These are phyloP conservation scores for Globisporangium radiosum DNA, from an alignment of 352 stramenopile species.

Conservation along the genomic window DNA sequence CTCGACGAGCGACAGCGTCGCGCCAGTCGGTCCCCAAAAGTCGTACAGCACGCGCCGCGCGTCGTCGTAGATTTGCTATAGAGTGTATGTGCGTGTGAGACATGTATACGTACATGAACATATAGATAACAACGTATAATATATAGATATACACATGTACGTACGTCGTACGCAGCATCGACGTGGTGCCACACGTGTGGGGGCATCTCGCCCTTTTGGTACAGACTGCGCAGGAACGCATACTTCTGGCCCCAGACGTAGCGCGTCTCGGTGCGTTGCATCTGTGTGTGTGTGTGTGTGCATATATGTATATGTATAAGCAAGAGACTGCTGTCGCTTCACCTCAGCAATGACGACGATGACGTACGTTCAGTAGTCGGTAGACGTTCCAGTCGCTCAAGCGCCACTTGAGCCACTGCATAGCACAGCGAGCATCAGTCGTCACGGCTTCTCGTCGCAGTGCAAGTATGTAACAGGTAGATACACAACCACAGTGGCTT, in stretches of 20 bases:
- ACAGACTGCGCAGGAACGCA: conserved; percentile 42
- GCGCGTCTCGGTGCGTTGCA: conserved; percentile 36
- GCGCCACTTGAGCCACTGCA: conserved; percentile 17
- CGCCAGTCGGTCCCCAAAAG: conserved; percentile 46
- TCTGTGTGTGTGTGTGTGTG: conserved; percentile 18
- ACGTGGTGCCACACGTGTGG: conserved; percentile 38
- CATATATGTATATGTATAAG: neutral
- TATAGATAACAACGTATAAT: neutral
- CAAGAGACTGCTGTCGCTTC: neutral
- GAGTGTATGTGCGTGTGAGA: neutral
- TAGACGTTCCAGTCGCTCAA: conserved; percentile 21
- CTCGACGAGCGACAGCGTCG: conserved; percentile 37
- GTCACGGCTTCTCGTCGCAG: too few species aligned
- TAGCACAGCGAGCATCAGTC: neutral
- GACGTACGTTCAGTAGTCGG: conserved; percentile 16
- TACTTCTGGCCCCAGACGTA: conserved; percentile 68
- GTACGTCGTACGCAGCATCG: conserved; percentile 61
- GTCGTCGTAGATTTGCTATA: conserved; percentile 57
- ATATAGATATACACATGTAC: conserved; percentile 1
- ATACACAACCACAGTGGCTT: neutral
- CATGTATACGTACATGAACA: neutral
- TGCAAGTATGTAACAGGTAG: neutral
- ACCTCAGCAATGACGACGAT: too few species aligned
- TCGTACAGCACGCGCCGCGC: conserved; percentile 48
- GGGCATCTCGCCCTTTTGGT: conserved; percentile 42